phyloP scores from a whole-genome alignment of 768 basidiomycete species.

The Coprinopsis cinerea region DNA sequence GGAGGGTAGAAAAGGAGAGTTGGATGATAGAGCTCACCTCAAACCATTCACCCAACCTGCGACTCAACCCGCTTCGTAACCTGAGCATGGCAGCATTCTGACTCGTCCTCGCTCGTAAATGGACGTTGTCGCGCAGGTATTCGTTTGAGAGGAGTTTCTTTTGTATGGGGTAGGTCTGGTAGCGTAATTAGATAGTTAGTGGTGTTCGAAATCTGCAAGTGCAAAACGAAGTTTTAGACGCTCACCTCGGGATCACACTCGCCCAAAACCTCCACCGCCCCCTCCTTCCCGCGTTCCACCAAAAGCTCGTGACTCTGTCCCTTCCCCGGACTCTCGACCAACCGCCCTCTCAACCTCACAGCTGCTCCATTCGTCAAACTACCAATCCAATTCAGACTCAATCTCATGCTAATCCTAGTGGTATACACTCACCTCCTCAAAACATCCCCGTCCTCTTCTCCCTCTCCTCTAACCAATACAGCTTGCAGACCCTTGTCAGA shows the following conservation, averaged over 20 bases:
- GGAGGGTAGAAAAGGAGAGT: background rate
- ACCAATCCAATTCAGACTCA: too few species aligned
- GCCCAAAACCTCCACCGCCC: conserved; percentile 35
- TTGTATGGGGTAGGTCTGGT: conserved; percentile 88
- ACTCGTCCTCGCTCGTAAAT: conserved; percentile 81
- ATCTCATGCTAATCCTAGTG: too few species aligned
- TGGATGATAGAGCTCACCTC: conserved; percentile 41
- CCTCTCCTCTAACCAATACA: conserved; percentile 44
- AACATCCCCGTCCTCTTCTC: conserved; percentile 20
- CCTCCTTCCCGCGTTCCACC: conserved; percentile 28
- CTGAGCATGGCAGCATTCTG: conserved; percentile 70
- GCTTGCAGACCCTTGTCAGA: conserved; percentile 67
- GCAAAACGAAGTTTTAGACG: too few species aligned
- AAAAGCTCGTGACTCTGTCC: conserved; percentile 46
- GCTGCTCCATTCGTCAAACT: conserved; percentile 39
- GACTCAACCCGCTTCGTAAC: conserved; percentile 53
- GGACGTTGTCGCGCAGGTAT: conserved; percentile 79
- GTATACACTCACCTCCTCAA: conserved; percentile 22
- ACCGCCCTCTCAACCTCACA: conserved; percentile 35
- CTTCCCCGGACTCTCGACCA: conserved; percentile 37
- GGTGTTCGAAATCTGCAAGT: too few species aligned
- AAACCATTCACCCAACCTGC: conserved; percentile 61
- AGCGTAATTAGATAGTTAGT: background rate
- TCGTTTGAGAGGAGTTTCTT: conserved; percentile 77
- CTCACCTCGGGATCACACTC: conserved; percentile 42